phyloP scores from a whole-genome alignment of 2,329 filamentous ascomycete genomes.

The Colletotrichum sp. region DNA sequence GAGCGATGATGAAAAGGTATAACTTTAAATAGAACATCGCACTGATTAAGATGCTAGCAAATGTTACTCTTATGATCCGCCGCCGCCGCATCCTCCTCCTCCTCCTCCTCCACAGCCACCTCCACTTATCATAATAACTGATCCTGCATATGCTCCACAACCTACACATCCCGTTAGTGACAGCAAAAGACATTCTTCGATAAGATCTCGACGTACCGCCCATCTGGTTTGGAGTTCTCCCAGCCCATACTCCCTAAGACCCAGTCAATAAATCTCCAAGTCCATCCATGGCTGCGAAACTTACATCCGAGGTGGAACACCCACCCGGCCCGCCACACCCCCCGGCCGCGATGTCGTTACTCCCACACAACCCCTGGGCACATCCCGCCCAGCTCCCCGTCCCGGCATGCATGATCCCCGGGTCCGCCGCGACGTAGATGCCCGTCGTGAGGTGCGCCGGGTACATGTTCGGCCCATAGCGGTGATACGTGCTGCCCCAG shows the following conservation, averaged over 20 bases:
- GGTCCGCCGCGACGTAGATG: slow-evolving; percentile 51
- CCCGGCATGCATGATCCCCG: slow-evolving; percentile 34
- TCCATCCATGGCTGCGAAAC: neutral
- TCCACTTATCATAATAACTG: neutral
- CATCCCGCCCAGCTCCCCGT: slow-evolving; percentile 38
- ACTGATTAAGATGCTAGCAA: neutral
- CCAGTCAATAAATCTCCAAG: neutral
- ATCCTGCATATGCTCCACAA: neutral
- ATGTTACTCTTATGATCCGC: neutral
- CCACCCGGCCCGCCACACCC: slow-evolving; percentile 47
- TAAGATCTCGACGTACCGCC: neutral
- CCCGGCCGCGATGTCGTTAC: slow-evolving; percentile 43
- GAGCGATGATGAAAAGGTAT: rapidly evolving
- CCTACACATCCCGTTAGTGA: neutral
- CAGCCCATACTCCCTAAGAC: neutral
- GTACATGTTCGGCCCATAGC: slow-evolving; percentile 52
- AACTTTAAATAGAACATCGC: neutral
- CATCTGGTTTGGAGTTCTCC: neutral
- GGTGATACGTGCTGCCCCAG: slow-evolving; percentile 58
- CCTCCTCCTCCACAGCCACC: neutral
- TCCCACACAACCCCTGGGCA: neutral
- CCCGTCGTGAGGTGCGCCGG: slow-evolving; percentile 46
- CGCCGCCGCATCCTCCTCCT: neutral
- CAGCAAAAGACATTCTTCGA: neutral
- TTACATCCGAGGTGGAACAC: slow-evolving; percentile 2